A percentile compares a stretch with the other conserved stretches of the same genome.
Conservation (phyloP, 768 basidiomycete genomes). For the Suillus americanus region DNA sequence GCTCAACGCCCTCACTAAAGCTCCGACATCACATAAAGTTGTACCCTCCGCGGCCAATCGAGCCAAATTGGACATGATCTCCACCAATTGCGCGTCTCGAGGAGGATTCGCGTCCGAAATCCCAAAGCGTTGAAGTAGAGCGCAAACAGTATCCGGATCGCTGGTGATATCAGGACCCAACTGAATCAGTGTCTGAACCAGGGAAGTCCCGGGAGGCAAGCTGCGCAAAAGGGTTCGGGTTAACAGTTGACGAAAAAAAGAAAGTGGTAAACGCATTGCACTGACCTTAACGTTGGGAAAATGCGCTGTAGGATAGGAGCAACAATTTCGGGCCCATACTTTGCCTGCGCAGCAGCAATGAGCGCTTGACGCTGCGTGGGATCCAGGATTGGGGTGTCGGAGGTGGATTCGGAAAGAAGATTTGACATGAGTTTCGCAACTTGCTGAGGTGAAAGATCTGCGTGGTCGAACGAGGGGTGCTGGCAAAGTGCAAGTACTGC, state of each 20-base stretch:
- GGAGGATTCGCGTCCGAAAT: conserved; percentile 73
- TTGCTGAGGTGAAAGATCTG: conserved; percentile 72
- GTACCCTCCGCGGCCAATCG: conserved; percentile 73
- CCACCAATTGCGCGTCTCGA: conserved; percentile 66
- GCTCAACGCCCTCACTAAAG: conserved; percentile 69
- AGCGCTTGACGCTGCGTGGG: conserved; percentile 72
- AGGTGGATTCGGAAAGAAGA: conserved; percentile 68
- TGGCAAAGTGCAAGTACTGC: conserved; percentile 75
- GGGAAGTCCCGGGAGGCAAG: conserved; percentile 61
- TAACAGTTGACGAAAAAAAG: conserved; percentile 15
- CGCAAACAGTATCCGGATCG: conserved; percentile 68
- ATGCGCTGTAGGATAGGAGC: conserved; percentile 73
- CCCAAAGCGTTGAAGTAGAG: conserved; percentile 71
- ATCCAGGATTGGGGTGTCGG: conserved; percentile 72
- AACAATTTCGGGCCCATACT: conserved; percentile 77
- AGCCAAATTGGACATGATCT: conserved; percentile 67
- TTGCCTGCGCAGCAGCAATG: conserved; percentile 71
- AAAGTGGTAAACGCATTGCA: conserved; percentile 13
- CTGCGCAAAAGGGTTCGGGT: conserved; percentile 37
- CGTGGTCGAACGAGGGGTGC: conserved; percentile 79
- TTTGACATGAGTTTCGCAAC: conserved; percentile 80
- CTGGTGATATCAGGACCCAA: conserved; percentile 78
- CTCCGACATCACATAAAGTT: conserved; percentile 69
- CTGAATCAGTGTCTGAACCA: conserved; percentile 74
- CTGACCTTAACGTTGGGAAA: conserved; percentile 72